Evolutionary conservation across 2,329 filamentous ascomycete genomes (phyloP), one percentile per base, ranked within the genome.

Genomic region (Trichoderma hamatum): DNA sequence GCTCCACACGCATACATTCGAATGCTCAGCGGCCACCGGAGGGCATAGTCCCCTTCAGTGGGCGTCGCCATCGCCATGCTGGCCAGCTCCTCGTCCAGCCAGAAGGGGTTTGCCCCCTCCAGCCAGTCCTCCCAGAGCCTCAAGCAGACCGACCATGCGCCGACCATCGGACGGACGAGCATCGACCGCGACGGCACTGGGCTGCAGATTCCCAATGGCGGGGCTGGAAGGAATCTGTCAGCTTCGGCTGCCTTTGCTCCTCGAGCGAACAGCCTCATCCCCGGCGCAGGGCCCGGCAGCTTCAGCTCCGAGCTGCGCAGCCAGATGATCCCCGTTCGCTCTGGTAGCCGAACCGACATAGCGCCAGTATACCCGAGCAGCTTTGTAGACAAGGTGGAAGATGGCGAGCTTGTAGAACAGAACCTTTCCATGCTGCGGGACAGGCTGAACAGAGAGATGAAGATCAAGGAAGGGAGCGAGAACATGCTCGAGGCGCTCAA

Each of bases 401-500:
- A 92, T 73, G 88, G 89, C 65, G 87, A 88, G 19, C 85, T 85
- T 11, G 85, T 89, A 16, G 93, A 97, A 78, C 89, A 93, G 79
- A 87, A 89, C 51, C 89, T 97, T 75, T 87, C 89, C 26, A 84
- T 88, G 63, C 86, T 97, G 71, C 90, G 91, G 75, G 94, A 97
- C 74, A 88, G 91, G 76, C 90, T 99, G 72, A 95, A 94, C 73
- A 95, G 96, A 76, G 96, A 99, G 82, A 90, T 94, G 82, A 98
- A 98, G 84, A 98, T 99, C 78, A 97, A 97, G 80, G 92, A 95
- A 75, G 96, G 96, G 24, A 97, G 95, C 69, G 96, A 99, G 83
- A 99, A 99, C 78, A 90, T 99, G 88, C 85, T 99, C 49, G 96
- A 99, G 82, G 96, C 96, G 14, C 83, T 99, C 72, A 93, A 97